These are phyloP conservation scores for Bruguiera parviflora DNA, from an alignment of 345 rosid genomes.

Conservation along the genomic window DNA sequence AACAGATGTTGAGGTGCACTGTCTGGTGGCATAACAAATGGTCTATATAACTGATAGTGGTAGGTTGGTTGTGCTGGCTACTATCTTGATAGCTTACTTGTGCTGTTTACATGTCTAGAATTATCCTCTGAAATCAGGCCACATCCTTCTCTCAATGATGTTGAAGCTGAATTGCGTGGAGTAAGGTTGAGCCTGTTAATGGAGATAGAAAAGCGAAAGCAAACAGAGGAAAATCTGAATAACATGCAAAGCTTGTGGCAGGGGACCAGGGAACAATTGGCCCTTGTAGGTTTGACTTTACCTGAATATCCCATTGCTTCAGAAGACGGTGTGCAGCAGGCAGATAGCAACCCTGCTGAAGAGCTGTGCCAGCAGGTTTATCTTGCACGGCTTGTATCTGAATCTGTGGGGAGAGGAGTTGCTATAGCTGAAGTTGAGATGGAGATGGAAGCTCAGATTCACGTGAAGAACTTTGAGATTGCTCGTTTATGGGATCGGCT, in stretches of 20 bases:
- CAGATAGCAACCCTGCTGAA: slow-evolving; percentile 42
- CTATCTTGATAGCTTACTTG: background rate
- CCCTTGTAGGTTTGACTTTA: slow-evolving; percentile 52
- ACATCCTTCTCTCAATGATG: slow-evolving; percentile 33
- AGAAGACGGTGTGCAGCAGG: slow-evolving; percentile 31
- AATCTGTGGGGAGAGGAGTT: slow-evolving; percentile 54
- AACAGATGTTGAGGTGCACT: too few relatives aligned
- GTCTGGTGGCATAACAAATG: too few relatives aligned
- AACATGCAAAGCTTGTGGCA: slow-evolving; percentile 56
- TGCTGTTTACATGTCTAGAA: slow-evolving; percentile 34
- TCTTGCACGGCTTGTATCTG: slow-evolving; percentile 64
- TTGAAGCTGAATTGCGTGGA: slow-evolving; percentile 52
- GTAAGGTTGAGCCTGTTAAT: slow-evolving; percentile 54
- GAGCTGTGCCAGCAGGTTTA: slow-evolving; percentile 59
- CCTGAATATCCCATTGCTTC: slow-evolving; percentile 46
- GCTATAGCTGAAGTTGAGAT: slow-evolving; percentile 70
- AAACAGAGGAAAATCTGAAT: slow-evolving; percentile 60
- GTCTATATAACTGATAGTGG: too few relatives aligned
- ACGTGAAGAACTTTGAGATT: slow-evolving; percentile 85
- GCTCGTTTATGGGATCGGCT: slow-evolving; percentile 69
- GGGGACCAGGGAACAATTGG: slow-evolving; percentile 58
- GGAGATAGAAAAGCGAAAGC: slow-evolving; percentile 76
- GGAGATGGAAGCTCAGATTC: slow-evolving; percentile 64
- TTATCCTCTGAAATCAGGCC: slow-evolving; percentile 54
- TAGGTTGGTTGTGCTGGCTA: too few relatives aligned